Base-by-base conservation (phyloP, 345 rosid genomes). In the Triadica sebifera region DNA sequence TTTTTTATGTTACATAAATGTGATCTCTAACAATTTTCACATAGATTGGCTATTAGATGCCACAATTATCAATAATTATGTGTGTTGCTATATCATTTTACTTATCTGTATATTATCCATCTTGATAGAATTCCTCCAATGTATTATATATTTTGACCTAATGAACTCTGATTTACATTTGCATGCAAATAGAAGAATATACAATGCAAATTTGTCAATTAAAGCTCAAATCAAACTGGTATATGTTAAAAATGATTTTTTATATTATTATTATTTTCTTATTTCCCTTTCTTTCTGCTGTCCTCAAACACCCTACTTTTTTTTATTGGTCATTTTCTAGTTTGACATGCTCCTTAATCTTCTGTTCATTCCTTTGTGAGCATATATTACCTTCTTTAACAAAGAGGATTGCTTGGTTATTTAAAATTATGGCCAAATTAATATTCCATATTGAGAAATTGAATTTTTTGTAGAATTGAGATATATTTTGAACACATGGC, bases 151-250 rank as follows among this genome's bases (percentile, higher is more conserved):
- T 58, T 61, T 65, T 65, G 22, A 51, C 50, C 55, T 64, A 65
- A 62, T 53, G n/a, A 22, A 60, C 50, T 34, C 55, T 43, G 56
- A 62, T 58, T 76, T 72, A 20, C 65, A 24, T 50, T 52, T 75
- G 79, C 91, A 93, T 96, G 79, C 84, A 89, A 84, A 67, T 89
- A 77, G 90, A 88, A 76, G 94, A 95, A 67, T 84, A 84, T 69
- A 87, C 86, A 56, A 69, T 55, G 20, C 71, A 85, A 67, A 86
- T 92, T 38, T 92, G 11, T 82, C 88, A 72, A 92, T 92, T 63
- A 92, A 91, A 84, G 93, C 89, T 10, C 92, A 89, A 67, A 94
- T 94, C 77, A 91, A 94, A 80, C 56, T 85, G 86, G 93, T 94
- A 84, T 11, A 12, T 64, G n/a, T 20, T 16, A 11, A 0, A 38